Evolutionary conservation across 768 basidiomycete genomes (phyloP).

Genomic region (Rhodotorula sphaerocarpa): DNA sequence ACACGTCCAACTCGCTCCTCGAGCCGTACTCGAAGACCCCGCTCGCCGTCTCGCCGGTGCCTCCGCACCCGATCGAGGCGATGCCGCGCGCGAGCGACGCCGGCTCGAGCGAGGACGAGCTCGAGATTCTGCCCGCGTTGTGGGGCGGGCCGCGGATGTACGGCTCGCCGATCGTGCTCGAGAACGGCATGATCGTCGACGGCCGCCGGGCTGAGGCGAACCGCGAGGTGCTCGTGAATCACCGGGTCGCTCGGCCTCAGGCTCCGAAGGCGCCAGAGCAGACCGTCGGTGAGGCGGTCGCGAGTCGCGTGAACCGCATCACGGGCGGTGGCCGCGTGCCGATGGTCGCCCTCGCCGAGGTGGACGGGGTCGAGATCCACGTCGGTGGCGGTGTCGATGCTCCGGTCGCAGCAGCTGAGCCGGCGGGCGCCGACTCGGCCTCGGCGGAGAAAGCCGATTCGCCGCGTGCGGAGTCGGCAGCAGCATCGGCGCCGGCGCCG

Average conservation of each 20-base stretch:
- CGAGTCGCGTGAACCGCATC: not conserved
- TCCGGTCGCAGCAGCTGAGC: not conserved
- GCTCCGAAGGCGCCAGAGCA: not conserved
- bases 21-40: constrained; percentile 3
- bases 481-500: not conserved
- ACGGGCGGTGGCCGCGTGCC: constrained; percentile 13
- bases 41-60: constrained; percentile 4
- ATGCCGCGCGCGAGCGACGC: not conserved
- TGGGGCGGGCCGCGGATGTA: constrained; percentile 38
- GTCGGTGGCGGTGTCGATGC: constrained; percentile 6
- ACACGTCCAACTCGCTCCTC: constrained; percentile 2
- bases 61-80: constrained; percentile 4
- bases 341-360: constrained; percentile 15
- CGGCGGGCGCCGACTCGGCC: not conserved
- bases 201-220: constrained; percentile 25
- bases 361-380: constrained; percentile 20
- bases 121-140: constrained; percentile 15
- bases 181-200: constrained; percentile 24
- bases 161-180: constrained; percentile 36
- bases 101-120: not conserved
- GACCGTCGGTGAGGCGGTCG: not conserved
- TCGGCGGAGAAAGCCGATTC: not conserved
- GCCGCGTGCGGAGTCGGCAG: not conserved
- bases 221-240: constrained; percentile 8
- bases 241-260: no score